Evolutionary conservation across 2,329 filamentous ascomycete genomes (phyloP).

Genomic region (Arthrinium phaeospermum): DNA sequence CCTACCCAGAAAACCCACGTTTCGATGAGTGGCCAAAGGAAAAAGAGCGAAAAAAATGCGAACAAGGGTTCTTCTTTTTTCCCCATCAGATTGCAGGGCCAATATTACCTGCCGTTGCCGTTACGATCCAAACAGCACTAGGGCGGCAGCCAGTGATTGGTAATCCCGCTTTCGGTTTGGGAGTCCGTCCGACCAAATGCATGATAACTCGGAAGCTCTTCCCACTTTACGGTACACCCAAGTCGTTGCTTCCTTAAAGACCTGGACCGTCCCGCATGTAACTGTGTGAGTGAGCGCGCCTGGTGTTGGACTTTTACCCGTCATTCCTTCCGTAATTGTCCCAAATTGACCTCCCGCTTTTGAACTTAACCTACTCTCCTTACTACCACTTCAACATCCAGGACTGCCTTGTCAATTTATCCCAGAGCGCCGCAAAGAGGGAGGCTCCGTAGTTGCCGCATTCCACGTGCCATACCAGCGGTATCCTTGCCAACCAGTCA

Average conservation of each 20-base stretch:
- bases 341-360: background rate
- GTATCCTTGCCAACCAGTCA: background rate
- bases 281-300: background rate
- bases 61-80: background rate
- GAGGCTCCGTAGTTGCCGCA: background rate
- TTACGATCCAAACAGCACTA: background rate
- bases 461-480: background rate
- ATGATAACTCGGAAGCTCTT: conserved; percentile 10
- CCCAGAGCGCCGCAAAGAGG: background rate
- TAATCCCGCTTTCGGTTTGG: background rate
- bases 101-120: background rate
- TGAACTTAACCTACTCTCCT: background rate
- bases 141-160: background rate
- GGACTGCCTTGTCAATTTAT: background rate
- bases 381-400: background rate
- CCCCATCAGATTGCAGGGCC: background rate
- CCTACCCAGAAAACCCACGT: background rate
- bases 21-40: background rate
- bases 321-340: conserved; percentile 10
- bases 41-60: background rate
- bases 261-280: background rate
- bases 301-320: background rate
- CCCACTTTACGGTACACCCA: background rate
- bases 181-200: conserved; percentile 1
- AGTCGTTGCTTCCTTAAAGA: background rate